Base-by-base conservation (phyloP, 1,284 basidiomycete genomes). In the Pyrrhoderma noxium region DNA sequence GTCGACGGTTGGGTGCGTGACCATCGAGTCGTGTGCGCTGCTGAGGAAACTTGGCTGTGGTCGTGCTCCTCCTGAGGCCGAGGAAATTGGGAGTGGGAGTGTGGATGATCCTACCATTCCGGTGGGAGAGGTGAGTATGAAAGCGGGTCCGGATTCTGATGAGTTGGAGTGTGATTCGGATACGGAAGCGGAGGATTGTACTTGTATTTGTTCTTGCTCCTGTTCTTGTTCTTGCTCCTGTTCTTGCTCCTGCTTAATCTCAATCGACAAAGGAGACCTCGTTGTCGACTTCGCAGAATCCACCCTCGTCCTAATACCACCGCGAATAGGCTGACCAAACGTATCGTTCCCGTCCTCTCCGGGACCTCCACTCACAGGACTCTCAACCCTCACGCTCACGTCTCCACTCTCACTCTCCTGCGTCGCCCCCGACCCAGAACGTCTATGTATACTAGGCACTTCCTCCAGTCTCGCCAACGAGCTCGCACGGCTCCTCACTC, bases 1-100 rank as follows among this genome's bases (percentile, higher is more conserved):
- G 16, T 51, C 37, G 9, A 45, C 23, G 3, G 51, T 41, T 13
- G 54, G 43, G 18, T 31, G 43, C 23, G 54, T 52, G 16, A 56
- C 40, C 11, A 56, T 45, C 14, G 50, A 49, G 21, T 52, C 51
- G n/a, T 45, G 38, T 11, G 54, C 54, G 8, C 50, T 52, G 19
- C 54, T 56, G n/a, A 56, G 42, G 25, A 52, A 52, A 4, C 50
- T 49, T 1, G 25, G 46, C 16, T 31, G n/a, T 19, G 44, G 49
- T n/a, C 54, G 47, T 16, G 45, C 14, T 9, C 44, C 45, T n/a
- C 36, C n/a, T 34, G 39, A n/a, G n/a, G n/a, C n/a, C n/a, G n/a
- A 40, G 13, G 36, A 14, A 14, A 36, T 14, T n/a, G 27, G 35
- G 22, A 49, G 4, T 35, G 37, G 18, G 8, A 34, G 38, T 14